These are phyloP conservation scores for Boletus pseudo-olivaceus DNA, from an alignment of 768 basidiomycete genomes.

Conservation along the genomic window DNA sequence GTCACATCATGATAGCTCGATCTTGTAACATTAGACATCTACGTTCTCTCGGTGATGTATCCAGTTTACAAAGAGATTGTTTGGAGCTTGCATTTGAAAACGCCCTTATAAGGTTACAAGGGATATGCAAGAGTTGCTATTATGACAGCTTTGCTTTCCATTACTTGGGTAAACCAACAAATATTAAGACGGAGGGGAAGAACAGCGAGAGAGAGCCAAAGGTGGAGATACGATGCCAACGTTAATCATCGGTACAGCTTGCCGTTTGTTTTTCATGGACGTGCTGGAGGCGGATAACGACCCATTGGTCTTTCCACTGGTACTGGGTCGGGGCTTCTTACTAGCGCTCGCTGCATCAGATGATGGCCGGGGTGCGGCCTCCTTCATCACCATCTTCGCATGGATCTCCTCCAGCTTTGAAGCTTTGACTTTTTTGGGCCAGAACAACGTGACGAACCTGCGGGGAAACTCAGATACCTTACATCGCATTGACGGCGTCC, in stretches of 20 bases:
- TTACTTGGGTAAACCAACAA: constrained; percentile 22
- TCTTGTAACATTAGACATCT: constrained; percentile 22
- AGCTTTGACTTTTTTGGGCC: constrained; percentile 96
- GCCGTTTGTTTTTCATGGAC: constrained; percentile 52
- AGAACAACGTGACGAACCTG: constrained; percentile 93
- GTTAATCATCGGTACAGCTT: constrained; percentile 54
- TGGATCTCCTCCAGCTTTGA: constrained; percentile 93
- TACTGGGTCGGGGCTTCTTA: constrained; percentile 60
- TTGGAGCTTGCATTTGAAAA: constrained; percentile 15
- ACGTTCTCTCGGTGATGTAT: constrained; percentile 13
- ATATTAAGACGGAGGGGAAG: constrained; percentile 19
- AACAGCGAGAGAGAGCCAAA: constrained; percentile 22
- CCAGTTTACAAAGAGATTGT: constrained; percentile 10
- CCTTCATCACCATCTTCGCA: constrained; percentile 93
- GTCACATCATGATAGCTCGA: constrained; percentile 6
- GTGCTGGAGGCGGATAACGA: constrained; percentile 41
- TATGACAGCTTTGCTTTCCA: constrained; percentile 28
- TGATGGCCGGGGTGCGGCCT: constrained; percentile 60
- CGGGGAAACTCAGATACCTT: constrained; percentile 4
- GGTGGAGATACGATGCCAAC: constrained; percentile 10
- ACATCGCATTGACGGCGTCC: background rate
- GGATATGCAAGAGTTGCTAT: constrained; percentile 17
- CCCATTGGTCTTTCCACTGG: constrained; percentile 51
- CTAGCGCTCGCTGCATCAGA: constrained; percentile 42
- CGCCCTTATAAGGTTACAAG: constrained; percentile 26